phyloP scores from a whole-genome alignment of 208 protist genomes.

The Trypanosoma scelopori region DNA sequence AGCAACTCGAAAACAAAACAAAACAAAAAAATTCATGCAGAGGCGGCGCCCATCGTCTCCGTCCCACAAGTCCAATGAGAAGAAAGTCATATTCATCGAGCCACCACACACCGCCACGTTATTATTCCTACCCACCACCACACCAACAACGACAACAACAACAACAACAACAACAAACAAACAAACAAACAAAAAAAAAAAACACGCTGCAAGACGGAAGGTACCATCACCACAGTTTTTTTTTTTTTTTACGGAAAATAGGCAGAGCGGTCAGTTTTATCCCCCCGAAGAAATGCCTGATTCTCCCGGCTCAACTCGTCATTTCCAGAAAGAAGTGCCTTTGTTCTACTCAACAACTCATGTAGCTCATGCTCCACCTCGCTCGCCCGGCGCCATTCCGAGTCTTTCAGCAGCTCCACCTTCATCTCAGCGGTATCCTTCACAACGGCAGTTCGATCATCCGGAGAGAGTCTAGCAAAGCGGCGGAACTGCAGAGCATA shows the following conservation, averaged over 20 bases:
- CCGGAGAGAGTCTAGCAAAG: slow-evolving; percentile 30
- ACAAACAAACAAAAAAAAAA: not conserved
- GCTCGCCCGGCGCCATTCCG: slow-evolving; percentile 16
- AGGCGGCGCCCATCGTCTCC: too few relatives aligned
- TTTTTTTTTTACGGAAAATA: slow-evolving; percentile 19
- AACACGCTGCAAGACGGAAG: not conserved
- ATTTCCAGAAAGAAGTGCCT: slow-evolving; percentile 38
- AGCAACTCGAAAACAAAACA: not conserved
- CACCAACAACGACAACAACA: too few relatives aligned
- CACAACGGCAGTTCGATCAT: slow-evolving; percentile 8
- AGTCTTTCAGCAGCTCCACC: slow-evolving; percentile 23
- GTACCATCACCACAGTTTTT: not conserved
- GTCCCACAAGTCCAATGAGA: too few relatives aligned
- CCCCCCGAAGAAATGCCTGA: slow-evolving; percentile 31
- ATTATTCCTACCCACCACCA: too few relatives aligned
- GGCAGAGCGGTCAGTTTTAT: not conserved
- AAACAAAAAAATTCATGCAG: not conserved
- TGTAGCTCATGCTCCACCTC: slow-evolving; percentile 18
- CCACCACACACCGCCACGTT: too few relatives aligned
- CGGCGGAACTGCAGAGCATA: slow-evolving; percentile 74
- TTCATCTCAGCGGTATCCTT: slow-evolving; percentile 11
- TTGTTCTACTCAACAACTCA: slow-evolving; percentile 15
- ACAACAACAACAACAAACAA: not conserved
- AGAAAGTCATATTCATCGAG: too few relatives aligned
- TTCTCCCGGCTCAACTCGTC: slow-evolving; percentile 40